Conservation (phyloP, 2,329 filamentous ascomycete species). For the Penicillium griseofulvum region DNA sequence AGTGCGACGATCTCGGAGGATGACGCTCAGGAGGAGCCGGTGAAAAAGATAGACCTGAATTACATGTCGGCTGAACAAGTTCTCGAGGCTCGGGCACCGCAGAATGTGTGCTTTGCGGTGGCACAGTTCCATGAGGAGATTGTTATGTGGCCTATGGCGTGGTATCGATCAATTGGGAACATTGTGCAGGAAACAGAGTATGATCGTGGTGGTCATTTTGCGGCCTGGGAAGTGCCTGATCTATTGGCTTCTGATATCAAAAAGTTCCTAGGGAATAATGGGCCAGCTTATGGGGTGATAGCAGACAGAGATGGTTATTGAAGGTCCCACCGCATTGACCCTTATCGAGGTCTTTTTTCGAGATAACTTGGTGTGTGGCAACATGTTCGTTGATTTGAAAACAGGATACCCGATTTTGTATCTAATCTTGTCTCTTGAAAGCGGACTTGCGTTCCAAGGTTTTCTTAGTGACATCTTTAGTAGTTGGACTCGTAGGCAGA, state of each 20-base stretch:
- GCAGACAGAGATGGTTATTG: constrained; percentile 37
- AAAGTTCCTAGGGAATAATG: constrained; percentile 48
- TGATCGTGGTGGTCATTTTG: constrained; percentile 53
- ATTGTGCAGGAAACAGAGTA: constrained; percentile 51
- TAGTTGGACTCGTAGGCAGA: no score
- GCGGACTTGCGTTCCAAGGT: no score
- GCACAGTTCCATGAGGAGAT: constrained; percentile 54
- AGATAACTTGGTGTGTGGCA: not conserved
- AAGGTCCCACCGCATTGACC: not conserved
- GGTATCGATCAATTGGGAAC: constrained; percentile 51
- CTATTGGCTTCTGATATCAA: constrained; percentile 47
- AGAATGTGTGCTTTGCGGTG: constrained; percentile 52
- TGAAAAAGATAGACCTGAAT: not conserved
- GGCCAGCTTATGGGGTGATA: constrained; percentile 37
- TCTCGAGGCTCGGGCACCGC: constrained; percentile 43
- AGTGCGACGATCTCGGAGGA: not conserved
- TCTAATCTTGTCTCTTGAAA: no score
- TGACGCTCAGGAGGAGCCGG: constrained; percentile 2
- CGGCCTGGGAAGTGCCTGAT: constrained; percentile 52
- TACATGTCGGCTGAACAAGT: constrained; percentile 20
- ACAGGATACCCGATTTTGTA: no score
- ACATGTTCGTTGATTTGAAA: not conserved
- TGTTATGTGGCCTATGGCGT: constrained; percentile 49
- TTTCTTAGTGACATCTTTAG: no score
- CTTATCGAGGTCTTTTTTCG: not conserved